Base-by-base conservation (phyloP, 2,329 filamentous ascomycete species). In the Aspergillus vadensis region DNA sequence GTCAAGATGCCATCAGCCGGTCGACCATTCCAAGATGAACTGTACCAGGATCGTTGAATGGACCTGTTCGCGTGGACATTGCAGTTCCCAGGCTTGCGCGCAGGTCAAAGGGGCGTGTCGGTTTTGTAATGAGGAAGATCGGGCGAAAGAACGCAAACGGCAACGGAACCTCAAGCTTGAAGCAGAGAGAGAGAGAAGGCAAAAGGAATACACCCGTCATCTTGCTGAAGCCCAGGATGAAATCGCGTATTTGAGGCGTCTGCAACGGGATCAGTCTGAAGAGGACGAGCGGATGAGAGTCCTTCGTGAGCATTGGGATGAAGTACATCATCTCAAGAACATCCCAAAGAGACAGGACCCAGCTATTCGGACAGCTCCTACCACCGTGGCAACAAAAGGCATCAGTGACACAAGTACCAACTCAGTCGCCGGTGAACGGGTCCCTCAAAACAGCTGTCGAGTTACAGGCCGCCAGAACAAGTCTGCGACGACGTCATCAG, bases 1-100 rank as follows among this genome's bases (percentile, higher is more conserved):
- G 0, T 80, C 77, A 0, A 79, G 79, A 6, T 93, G 90, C 59
- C 90, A 93, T 72, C 81, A 83, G 0, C 63, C 88, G 0, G 67
- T 70, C 0, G 82, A 91, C 59, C 88, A 91, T 67, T 83, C 81
- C 0, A 81, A 83, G 50, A 81, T 86, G 71, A 41, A 69, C 2
- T 88, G 85, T 64, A 67, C 17, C 27, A 64, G 64, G 1, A 68
- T 80, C 5, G 58, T 87, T 0, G 64, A 79, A 0, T 77, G 74
- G n/a, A 76, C 65, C 0, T 91, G 89, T 59, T 52, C 76, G 0
- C 77, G 82, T 1, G 76, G 79, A 0, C 88, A 91, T 66, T 79
- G 76, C 8, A 67, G 72, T 1, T 76, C 75, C 1, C 76, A 81
- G 10, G 57, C 64, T 2, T 91, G 89, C 59, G 74, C 78, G 12